These are phyloP conservation scores for Tuber aestivum DNA, from an alignment of 495 filamentous ascomycete genomes.

Conservation along the genomic window DNA sequence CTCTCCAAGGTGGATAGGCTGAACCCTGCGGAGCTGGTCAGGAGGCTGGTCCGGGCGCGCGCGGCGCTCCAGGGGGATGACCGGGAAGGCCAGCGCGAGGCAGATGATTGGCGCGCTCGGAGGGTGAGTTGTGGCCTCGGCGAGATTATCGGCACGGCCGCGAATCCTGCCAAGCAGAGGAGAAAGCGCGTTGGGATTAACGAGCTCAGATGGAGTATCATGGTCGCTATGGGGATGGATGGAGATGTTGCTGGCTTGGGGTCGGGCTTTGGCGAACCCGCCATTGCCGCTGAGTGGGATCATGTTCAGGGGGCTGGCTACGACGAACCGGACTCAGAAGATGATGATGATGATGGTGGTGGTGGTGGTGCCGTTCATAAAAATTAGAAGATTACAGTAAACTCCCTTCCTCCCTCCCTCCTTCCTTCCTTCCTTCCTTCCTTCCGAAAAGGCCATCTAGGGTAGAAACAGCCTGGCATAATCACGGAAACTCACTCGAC, in stretches of 20 bases:
- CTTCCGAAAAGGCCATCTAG: background rate
- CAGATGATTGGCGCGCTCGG: conserved; percentile 19
- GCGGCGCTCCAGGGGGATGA: conserved; percentile 43
- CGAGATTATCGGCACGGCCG: conserved; percentile 50
- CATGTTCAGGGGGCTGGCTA: background rate
- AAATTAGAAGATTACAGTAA: conserved; percentile 1
- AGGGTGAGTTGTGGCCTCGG: conserved; percentile 46
- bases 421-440: background rate
- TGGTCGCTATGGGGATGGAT: conserved; percentile 39
- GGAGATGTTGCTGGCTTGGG: background rate
- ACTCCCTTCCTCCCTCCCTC: too few relatives aligned
- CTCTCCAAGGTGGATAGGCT: conserved; percentile 73
- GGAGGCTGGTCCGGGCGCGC: background rate
- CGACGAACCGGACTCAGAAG: background rate
- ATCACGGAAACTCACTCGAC: background rate
- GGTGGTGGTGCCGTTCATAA: background rate
- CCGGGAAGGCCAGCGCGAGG: conserved; percentile 36
- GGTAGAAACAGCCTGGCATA: background rate
- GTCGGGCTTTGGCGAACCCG: background rate
- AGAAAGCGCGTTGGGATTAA: conserved; percentile 33
- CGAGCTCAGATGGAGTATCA: conserved; percentile 39
- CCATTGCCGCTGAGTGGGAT: background rate
- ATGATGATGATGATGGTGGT: background rate
- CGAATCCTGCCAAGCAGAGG: conserved; percentile 38
- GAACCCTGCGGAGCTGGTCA: conserved; percentile 34